A percentile compares a stretch with the other conserved stretches of the same genome.
Conservation (phyloP, 805 yeast species). For the Candida khao-thaluensis region DNA sequence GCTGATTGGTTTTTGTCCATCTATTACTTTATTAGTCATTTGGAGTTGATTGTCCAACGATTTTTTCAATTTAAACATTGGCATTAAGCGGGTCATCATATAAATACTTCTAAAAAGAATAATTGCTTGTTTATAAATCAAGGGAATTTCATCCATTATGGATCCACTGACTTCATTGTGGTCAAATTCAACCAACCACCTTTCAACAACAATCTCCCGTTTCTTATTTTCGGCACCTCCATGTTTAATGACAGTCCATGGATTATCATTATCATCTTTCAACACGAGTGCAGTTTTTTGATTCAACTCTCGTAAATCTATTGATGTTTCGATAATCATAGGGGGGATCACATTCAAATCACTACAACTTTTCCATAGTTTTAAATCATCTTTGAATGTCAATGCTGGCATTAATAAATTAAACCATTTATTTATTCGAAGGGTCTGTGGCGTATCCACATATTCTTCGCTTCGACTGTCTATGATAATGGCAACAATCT, state of each 20-base stretch:
- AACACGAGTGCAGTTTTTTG: slow-evolving; percentile 59
- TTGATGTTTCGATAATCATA: slow-evolving; percentile 77
- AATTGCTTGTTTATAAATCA: slow-evolving; percentile 71
- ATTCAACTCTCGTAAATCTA: slow-evolving; percentile 61
- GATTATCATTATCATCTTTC: slow-evolving; percentile 50
- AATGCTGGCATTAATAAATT: slow-evolving; percentile 48
- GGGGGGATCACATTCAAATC: slow-evolving; percentile 63
- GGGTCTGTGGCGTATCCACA: slow-evolving; percentile 15
- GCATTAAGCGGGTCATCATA: slow-evolving; percentile 65
- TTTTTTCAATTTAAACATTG: slow-evolving; percentile 57
- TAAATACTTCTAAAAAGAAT: slow-evolving; percentile 72
- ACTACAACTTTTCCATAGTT: slow-evolving; percentile 53
- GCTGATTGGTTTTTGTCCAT: slow-evolving; percentile 75
- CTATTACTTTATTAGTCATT: slow-evolving; percentile 62
- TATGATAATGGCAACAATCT: slow-evolving; percentile 57
- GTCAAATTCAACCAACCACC: slow-evolving; percentile 89
- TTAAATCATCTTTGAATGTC: slow-evolving; percentile 53
- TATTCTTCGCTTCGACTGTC: slow-evolving; percentile 38
- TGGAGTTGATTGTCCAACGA: slow-evolving; percentile 23
- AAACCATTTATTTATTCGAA: slow-evolving; percentile 59
- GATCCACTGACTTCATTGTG: slow-evolving; percentile 37
- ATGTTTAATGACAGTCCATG: slow-evolving; percentile 55
- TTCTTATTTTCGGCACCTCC: slow-evolving; percentile 49
- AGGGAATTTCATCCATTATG: slow-evolving; percentile 55
- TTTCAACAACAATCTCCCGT: slow-evolving; percentile 85